Evolutionary conservation across 2,329 filamentous ascomycete species (phyloP), one percentile per base, ranked within the genome.

Genomic region (Pseudocercospora vitis): DNA sequence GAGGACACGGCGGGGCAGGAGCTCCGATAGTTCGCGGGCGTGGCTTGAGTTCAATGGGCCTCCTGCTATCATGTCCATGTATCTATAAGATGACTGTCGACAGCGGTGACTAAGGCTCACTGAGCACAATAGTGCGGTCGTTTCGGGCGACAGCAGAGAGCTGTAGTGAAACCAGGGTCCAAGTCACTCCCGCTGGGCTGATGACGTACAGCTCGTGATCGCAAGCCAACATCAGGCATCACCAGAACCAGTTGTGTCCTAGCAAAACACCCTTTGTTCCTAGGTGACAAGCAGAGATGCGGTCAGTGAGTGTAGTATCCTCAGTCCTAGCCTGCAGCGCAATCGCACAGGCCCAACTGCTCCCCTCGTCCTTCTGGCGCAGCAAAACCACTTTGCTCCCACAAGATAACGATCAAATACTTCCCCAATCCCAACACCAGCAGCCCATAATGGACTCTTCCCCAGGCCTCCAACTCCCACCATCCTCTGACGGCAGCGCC

Each of bases 391-490:
- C n/a, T n/a, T n/a, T n/a, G n/a, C n/a, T n/a, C n/a, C n/a, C n/a
- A n/a, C n/a, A 19, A 21, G 18, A 12, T 21, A 21, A 42, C 37
- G 2, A 39, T 12, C 18, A 14, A 39, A 50, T n/a, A 40, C 32
- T 26, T 12, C 42, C 23, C 37, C 24, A 28, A 16, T 35, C 42
- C 14, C 37, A 46, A 45, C 52, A 60, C 14, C 58, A 64, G 40
- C 52, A 55, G 51, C 59, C 63, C 39, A 60, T 64, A 33, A 60
- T 60, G 59, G 58, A 60, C 50, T 11, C 50, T 50, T 50, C 33
- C 45, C 14, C 63, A 61, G 8, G 59, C 55, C 47, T 64, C 63
- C 48, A 62, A 64, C 53, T 62, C 64, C 19, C 64, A 58, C 12
- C 57, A 40, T 49, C 53, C n/a, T 31, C 49, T n/a, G 44, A 48